Conservation (phyloP, 2,329 filamentous ascomycete species). For the Chrysosporium queenslandicum region DNA sequence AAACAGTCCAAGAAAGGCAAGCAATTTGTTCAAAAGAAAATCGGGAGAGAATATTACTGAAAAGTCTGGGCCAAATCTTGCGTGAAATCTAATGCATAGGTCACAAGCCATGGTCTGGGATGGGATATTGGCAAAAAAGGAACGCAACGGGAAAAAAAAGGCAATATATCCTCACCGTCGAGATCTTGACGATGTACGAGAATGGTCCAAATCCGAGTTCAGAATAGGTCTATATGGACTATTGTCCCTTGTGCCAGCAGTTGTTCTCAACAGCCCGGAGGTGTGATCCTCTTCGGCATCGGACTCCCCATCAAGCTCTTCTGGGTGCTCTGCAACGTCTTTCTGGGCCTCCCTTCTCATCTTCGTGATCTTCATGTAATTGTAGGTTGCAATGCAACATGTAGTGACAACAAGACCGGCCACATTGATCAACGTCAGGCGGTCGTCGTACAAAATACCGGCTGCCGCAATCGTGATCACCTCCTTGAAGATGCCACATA, state of each 20-base stretch:
- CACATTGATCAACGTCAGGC: constrained; percentile 76
- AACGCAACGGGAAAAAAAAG: neutral
- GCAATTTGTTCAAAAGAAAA: too few species aligned
- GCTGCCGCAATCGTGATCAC: constrained; percentile 90
- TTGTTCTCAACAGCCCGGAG: neutral
- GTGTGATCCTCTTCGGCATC: constrained; percentile 11
- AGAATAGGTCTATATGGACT: neutral
- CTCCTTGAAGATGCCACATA: constrained; percentile 98
- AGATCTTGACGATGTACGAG: constrained; percentile 1
- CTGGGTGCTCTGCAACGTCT: constrained; percentile 25
- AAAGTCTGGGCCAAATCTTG: too few species aligned
- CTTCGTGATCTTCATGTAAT: constrained; percentile 83
- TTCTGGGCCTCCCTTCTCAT: constrained; percentile 68
- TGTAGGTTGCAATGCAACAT: constrained; percentile 75
- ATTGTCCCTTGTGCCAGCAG: neutral
- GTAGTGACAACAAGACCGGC: constrained; percentile 82
- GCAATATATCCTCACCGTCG: neutral
- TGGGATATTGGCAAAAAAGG: neutral
- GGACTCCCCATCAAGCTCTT: constrained; percentile 13
- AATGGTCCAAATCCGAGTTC: neutral
- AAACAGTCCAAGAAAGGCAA: too few species aligned
- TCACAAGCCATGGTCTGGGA: neutral
- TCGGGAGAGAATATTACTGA: too few species aligned
- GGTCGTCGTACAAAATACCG: constrained; percentile 77
- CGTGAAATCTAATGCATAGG: neutral